Evolutionary conservation across 164 flowering plant genomes (phyloP), one percentile per base, ranked within the genome.

Genomic region (Kalanchoe fedtschenkoi): DNA sequence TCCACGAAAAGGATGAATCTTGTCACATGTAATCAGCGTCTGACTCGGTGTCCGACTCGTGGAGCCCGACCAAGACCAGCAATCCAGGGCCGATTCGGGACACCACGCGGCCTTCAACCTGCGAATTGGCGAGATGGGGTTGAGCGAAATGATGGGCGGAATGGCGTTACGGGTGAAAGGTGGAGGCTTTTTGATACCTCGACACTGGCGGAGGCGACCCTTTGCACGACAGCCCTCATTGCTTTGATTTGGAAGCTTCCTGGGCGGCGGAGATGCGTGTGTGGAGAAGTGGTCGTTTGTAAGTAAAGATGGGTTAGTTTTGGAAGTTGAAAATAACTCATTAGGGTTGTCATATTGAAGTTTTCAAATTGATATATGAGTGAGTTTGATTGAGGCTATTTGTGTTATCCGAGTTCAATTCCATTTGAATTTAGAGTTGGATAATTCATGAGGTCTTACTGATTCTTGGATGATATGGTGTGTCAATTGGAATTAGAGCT

Each of bases 31-130:
- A 92, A 6, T 89, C 93, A 41, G 93, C 87, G 46, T 92, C 98
- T 35, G 89, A 65, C 9, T 86, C 89, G 54, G 76, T 70, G 53
- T 92, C 96, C 28, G 88, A 77, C 5, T 84, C 98, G 65, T 86
- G 96, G 69, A 92, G 46, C 19, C 98, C 98, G 22, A 92, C 80
- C 60, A 89, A 89, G 43, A 92, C 96, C 42, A 92, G 75, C 14
- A 92, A 80, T 30, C 98, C 96, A 6, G 98, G 90, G 3, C 98
- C 98, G 11, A 92, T 92, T 68, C 85, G 83, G 41, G 98, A 92
- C 4, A 92, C 83, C 2, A n/a, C n/a, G n/a, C n/a, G n/a, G n/a
- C 96, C 98, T 21, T 89, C 96, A 10, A 89, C 95, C 97, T 91
- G 85, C 71, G 68, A 70, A 60, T 6, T 37, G 9, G n/a, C 10